Percentiles rank a stretch among this genome's conserved stretches.
Conservation (phyloP, 2,329 filamentous ascomycete genomes). For the Fusarium nelsonii region DNA sequence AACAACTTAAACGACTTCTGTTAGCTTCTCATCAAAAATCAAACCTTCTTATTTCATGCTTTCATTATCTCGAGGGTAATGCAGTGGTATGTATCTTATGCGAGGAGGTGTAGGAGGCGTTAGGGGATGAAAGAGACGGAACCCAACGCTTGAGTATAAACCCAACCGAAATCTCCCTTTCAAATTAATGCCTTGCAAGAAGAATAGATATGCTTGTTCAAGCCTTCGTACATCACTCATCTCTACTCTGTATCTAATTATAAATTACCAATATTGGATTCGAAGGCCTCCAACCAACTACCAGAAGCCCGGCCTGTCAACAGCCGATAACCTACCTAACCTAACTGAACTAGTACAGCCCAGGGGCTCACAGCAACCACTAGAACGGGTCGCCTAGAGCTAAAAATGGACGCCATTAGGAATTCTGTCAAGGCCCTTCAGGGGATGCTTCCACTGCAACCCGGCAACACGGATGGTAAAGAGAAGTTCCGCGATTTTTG, state of each 20-base stretch:
- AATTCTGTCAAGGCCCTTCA: slow-evolving; percentile 37
- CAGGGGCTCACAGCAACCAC: slow-evolving; percentile 24
- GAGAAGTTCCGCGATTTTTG: slow-evolving; percentile 59
- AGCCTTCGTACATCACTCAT: background rate
- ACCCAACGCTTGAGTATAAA: slow-evolving; percentile 22
- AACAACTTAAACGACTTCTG: background rate
- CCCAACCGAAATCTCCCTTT: slow-evolving; percentile 8
- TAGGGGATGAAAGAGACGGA: slow-evolving; percentile 21
- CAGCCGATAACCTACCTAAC: background rate
- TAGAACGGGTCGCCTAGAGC: slow-evolving; percentile 23
- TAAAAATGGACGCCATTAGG: slow-evolving; percentile 43
- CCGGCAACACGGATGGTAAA: slow-evolving; percentile 54
- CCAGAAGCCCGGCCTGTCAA: slow-evolving; percentile 11
- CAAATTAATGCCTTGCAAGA: background rate
- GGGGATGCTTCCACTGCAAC: slow-evolving; percentile 49
- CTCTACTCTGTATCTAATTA: background rate
- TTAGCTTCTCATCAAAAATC: background rate
- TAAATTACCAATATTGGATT: slow-evolving; percentile 8
- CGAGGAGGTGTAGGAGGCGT: slow-evolving; percentile 29
- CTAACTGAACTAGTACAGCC: slow-evolving; percentile 1
- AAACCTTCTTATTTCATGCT: background rate
- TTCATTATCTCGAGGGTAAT: slow-evolving; percentile 23
- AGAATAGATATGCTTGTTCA: background rate
- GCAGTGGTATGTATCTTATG: slow-evolving; percentile 30
- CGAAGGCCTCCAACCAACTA: slow-evolving; percentile 5